Conservation (phyloP, 805 yeast species). For the Ascoidea rubescens region DNA sequence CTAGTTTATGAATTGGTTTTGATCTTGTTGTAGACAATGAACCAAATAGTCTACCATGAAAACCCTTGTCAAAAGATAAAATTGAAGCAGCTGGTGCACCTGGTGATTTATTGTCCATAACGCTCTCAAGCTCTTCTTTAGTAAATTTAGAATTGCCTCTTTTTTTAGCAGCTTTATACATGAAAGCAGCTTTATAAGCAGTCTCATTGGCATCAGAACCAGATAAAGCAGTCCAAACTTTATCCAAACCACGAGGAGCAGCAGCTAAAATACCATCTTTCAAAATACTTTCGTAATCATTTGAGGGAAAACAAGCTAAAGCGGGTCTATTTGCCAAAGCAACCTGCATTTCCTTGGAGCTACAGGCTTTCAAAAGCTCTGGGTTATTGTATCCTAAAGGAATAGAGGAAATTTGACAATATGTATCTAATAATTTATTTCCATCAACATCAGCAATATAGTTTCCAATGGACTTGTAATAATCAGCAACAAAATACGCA, state of each 20-base stretch:
- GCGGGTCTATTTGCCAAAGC: slow-evolving; percentile 80
- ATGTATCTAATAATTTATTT: slow-evolving; percentile 57
- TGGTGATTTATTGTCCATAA: slow-evolving; percentile 75
- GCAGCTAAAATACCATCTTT: slow-evolving; percentile 28
- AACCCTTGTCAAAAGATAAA: slow-evolving; percentile 73
- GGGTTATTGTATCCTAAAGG: slow-evolving; percentile 84
- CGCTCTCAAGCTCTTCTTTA: slow-evolving; percentile 51
- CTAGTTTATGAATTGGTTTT: slow-evolving; percentile 88
- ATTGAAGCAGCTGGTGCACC: slow-evolving; percentile 83
- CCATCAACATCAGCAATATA: slow-evolving; percentile 75
- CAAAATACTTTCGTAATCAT: slow-evolving; percentile 44
- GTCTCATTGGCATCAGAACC: slow-evolving; percentile 86
- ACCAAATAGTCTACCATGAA: slow-evolving; percentile 93
- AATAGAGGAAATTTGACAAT: slow-evolving; percentile 77
- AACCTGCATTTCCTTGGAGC: slow-evolving; percentile 53
- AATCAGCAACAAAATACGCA: slow-evolving; percentile 65
- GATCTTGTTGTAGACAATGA: slow-evolving; percentile 85
- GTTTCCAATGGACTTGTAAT: slow-evolving; percentile 63
- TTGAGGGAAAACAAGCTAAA: slow-evolving; percentile 66
- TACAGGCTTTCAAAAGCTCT: slow-evolving; percentile 51
- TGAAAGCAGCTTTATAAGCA: slow-evolving; percentile 81
- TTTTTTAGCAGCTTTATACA: slow-evolving; percentile 57
- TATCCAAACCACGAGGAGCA: slow-evolving; percentile 68
- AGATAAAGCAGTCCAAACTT: slow-evolving; percentile 68
- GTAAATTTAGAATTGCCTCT: slow-evolving; percentile 57